Evolutionary conservation across 2,329 filamentous ascomycete species (phyloP), one percentile per base, ranked within the genome.

Genomic region (Phialemonium atrogriseum): DNA sequence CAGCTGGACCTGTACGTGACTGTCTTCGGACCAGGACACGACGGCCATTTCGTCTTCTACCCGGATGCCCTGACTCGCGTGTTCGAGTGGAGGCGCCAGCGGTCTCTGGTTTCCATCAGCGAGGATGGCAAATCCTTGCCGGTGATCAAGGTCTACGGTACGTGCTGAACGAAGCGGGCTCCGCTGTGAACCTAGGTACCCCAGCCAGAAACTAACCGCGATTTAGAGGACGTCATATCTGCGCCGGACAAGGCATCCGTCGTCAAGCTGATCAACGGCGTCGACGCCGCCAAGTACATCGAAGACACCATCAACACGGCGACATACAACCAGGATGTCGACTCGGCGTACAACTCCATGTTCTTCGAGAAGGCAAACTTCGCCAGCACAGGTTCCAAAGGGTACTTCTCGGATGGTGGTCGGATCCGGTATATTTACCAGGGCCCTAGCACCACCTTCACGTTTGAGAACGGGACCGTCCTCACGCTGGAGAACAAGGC

Each of bases 131-230:
- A 33, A 11, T 42, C 43, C 7, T 35, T 51, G 32, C 51, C 54
- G 35, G 60, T 66, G 9, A 60, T 78, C n/a, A 67, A 66, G 34
- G 55, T 74, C 4, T 73, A 75, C 32, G 37, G 34, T 36, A 41
- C 35, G 23, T 35, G 5, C n/a, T 17, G 8, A 32, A 43, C 27
- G 25, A 45, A 29, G 14, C 39, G 13, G 22, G 47, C 38, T 33
- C 14, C 37, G 12, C 13, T 23, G 31, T 9, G 21, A 24, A n/a
- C n/a, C n/a, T n/a, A n/a, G n/a, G n/a, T n/a, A n/a, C n/a, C n/a
- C n/a, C n/a, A n/a, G n/a, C n/a, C n/a, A n/a, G n/a, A n/a, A n/a
- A n/a, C n/a, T n/a, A n/a, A n/a, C n/a, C n/a, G n/a, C n/a, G n/a
- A n/a, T n/a, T n/a, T n/a, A n/a, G n/a, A 43, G 35, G 36, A 43